A percentile compares a stretch with the other conserved stretches of the same genome.
Evolutionary conservation across 768 basidiomycete genomes (phyloP).

Genomic region (Hypholoma sublateritium): DNA sequence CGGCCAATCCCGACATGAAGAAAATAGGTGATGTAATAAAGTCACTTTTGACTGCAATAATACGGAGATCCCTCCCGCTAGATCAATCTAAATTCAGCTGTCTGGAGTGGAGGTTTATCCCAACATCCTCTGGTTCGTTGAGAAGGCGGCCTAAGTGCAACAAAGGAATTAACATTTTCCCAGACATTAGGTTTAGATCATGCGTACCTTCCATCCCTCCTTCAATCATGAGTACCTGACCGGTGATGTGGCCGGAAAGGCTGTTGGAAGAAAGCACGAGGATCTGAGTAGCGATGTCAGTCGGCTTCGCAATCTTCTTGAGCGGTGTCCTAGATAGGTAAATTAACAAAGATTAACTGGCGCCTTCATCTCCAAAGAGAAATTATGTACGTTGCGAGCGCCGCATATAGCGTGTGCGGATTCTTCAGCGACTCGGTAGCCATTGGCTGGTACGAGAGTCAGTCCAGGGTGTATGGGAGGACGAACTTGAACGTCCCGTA

Average conservation of each 20-base stretch:
- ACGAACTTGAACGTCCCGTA: slow-evolving; percentile 8
- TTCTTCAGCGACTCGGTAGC: slow-evolving; percentile 57
- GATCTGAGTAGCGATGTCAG: slow-evolving; percentile 67
- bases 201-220: slow-evolving; percentile 76
- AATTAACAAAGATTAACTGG: neutral
- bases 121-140: slow-evolving; percentile 21
- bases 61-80: neutral
- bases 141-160: slow-evolving; percentile 28
- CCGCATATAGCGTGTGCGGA: slow-evolving; percentile 50
- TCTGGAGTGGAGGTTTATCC: slow-evolving; percentile 9
- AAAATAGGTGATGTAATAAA: neutral
- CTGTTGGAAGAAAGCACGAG: slow-evolving; percentile 56
- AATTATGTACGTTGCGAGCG: slow-evolving; percentile 63
- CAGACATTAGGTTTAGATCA: neutral
- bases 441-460: slow-evolving; percentile 38
- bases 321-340: slow-evolving; percentile 53
- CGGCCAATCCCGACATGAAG: too few species aligned
- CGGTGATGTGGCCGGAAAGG: slow-evolving; percentile 70
- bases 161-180: neutral
- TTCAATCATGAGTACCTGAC: slow-evolving; percentile 68
- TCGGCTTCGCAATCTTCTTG: slow-evolving; percentile 62
- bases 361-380: neutral
- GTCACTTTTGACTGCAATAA: neutral
- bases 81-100: slow-evolving; percentile 4
- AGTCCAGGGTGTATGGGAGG: neutral